A percentile compares a stretch with the other conserved stretches of the same genome.
phyloP scores from a whole-genome alignment of 306 rosid genomes.

The Rosa lucieae region DNA sequence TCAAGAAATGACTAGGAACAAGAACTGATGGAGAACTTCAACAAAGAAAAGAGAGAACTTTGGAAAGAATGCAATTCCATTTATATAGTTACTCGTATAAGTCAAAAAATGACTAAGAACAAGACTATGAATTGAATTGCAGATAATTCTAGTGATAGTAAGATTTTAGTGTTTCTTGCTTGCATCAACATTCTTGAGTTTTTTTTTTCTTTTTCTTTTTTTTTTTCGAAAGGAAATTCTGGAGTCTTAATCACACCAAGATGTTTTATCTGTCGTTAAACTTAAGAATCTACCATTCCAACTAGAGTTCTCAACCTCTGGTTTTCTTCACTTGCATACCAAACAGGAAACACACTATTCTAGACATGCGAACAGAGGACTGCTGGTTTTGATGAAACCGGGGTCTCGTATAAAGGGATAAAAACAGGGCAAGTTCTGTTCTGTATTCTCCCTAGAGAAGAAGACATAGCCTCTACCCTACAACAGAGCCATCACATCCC shows the following conservation, averaged over 20 bases:
- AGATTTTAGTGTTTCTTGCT: not conserved
- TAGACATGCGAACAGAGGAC: not conserved
- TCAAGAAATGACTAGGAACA: no score
- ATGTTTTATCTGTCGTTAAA: not conserved
- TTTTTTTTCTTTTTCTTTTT: no score
- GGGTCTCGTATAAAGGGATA: conserved; percentile 24
- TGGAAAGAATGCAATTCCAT: no score
- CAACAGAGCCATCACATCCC: conserved; percentile 28
- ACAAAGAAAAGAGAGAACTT: no score
- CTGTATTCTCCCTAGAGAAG: conserved; percentile 11
- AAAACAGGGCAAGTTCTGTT: not conserved
- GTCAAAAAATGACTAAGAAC: not conserved
- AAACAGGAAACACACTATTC: not conserved
- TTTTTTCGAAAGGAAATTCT: not conserved
- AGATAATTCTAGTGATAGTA: not conserved
- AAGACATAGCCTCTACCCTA: conserved; percentile 14
- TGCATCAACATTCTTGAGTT: not conserved
- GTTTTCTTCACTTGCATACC: not conserved
- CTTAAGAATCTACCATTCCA: not conserved
- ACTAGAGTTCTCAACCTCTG: not conserved
- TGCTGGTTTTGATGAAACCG: conserved; percentile 48
- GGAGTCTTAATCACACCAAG: not conserved
- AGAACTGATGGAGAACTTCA: no score
- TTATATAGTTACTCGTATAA: no score
- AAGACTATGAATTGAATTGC: not conserved